Evolutionary conservation across 495 filamentous ascomycete species (phyloP).

Genomic region (Trichoderma erinaceum): DNA sequence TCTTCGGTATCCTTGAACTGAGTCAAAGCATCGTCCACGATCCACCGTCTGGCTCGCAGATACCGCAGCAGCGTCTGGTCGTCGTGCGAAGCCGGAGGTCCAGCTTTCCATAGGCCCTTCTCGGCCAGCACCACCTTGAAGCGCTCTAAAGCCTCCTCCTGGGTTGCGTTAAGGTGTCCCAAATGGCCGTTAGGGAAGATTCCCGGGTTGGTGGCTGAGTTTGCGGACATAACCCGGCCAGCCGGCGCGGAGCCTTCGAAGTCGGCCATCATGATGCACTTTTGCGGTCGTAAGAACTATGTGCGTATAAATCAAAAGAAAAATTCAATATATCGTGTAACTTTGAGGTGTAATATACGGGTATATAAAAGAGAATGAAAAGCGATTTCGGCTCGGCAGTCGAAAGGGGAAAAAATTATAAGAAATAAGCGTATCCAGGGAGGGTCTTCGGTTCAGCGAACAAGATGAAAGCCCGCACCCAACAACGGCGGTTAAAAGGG

Average conservation of each 20-base stretch:
- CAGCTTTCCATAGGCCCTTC: conserved; percentile 59
- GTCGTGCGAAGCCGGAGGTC: conserved; percentile 57
- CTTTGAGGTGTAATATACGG: too few relatives aligned
- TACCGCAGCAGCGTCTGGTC: conserved; percentile 82
- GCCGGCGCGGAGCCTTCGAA: conserved; percentile 4
- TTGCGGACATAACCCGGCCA: not conserved
- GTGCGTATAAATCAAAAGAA: not conserved
- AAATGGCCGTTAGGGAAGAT: conserved; percentile 58
- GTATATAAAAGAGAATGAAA: too few relatives aligned
- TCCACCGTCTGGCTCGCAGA: conserved; percentile 71
- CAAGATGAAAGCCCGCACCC: not conserved
- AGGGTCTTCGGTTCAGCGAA: not conserved
- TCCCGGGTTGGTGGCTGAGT: conserved; percentile 1
- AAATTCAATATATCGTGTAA: too few relatives aligned
- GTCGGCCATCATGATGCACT: not conserved
- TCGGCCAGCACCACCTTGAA: conserved; percentile 64
- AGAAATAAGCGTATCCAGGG: not conserved
- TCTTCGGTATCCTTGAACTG: conserved; percentile 88
- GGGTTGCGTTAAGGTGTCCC: conserved; percentile 61
- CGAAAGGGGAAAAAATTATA: not conserved
- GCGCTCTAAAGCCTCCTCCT: conserved; percentile 55
- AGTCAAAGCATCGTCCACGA: conserved; percentile 62
- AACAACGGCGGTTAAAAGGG: not conserved
- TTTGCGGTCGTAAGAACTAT: not conserved
- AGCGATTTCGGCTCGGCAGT: too few relatives aligned